Conservation (phyloP, 108 stramenopile genomes). For the Skeletonema costatum region DNA sequence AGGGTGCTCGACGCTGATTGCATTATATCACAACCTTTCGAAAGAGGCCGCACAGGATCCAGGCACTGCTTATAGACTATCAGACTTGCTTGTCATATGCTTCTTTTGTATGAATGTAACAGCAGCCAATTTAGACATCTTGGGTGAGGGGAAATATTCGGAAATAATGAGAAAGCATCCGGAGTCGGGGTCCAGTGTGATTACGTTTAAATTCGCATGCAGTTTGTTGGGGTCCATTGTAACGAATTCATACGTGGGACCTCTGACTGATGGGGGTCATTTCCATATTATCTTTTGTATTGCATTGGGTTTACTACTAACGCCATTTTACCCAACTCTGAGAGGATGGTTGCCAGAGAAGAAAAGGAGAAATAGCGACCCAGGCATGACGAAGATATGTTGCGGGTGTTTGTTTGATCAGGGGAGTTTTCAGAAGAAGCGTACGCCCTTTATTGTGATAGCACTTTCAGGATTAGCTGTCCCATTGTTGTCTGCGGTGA, state of each 20-base stretch:
- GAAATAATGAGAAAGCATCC: conserved; percentile 43
- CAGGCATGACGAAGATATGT: conserved; percentile 38
- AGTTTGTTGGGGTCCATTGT: conserved; percentile 28
- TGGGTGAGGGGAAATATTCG: conserved; percentile 47
- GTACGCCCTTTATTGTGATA: conserved; percentile 45
- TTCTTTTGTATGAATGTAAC: conserved; percentile 37
- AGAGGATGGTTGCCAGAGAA: conserved; percentile 53
- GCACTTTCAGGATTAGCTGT: conserved; percentile 41
- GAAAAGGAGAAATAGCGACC: conserved; percentile 23
- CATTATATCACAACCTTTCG: conserved; percentile 18
- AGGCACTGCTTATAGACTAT: conserved; percentile 14
- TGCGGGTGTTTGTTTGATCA: conserved; percentile 35
- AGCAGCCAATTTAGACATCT: conserved; percentile 41
- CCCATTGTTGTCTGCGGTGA: conserved; percentile 38
- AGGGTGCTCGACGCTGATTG: conserved; percentile 24
- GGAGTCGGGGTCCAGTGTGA: conserved; percentile 35
- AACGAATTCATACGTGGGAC: conserved; percentile 43
- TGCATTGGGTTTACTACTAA: conserved; percentile 20
- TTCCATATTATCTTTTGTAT: conserved; percentile 47
- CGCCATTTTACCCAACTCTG: conserved; percentile 45
- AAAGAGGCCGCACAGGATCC: conserved; percentile 18
- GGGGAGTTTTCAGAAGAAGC: conserved; percentile 37
- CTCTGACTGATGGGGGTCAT: conserved; percentile 38
- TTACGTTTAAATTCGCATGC: conserved; percentile 37
- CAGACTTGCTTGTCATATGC: conserved; percentile 39